Evolutionary conservation across 2,329 filamentous ascomycete genomes (phyloP), one percentile per base, ranked within the genome.

Genomic region (Fusarium vanettenii): DNA sequence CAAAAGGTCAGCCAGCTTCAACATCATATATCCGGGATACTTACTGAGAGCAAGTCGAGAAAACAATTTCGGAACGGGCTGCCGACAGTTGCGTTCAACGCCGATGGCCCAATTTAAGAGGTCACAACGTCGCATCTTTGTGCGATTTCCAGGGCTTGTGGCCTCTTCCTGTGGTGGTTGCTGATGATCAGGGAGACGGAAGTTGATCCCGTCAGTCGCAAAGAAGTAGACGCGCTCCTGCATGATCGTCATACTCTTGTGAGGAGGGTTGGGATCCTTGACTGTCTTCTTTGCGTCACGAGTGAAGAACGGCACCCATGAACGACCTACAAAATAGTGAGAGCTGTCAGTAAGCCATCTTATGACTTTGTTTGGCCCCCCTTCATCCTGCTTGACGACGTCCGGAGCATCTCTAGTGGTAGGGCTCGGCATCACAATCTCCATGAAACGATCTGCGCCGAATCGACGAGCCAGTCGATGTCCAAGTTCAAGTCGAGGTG

Each of bases 371-470:
- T 84, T 73, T 1, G 80, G 72, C 1, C 81, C 81, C 0, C 76
- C 70, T 1, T 80, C 79, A 4, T 83, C 76, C 2, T 85, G 76
- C 18, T 79, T 82, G 3, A 84, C 67, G 0, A 80, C 59, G 0
- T 70, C 60, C 0, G 82, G 80, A 0, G 79, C 76, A 2, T 80
- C 73, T 3, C 75, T 80, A 1, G 66, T 68, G 1, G 76, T 80
- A 0, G 85, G 82, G 0, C 84, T 84, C 0, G 90, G 89, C 6
- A 91, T 82, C 6, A 85, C 78, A 1, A 92, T 67, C 63, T 92
- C 89, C 2, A 92, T 70, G 55, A 91, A 91, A 0, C 90, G 85
- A 71, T 92, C 90, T 0, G 86, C 80, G 0, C 90, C 90, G 72
- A 91, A 91, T 6, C 86, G 86, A 14, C 90, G 86, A 22, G 82